Base-by-base conservation (phyloP, 2,329 filamentous ascomycete genomes). In the Stachybotrys chlorohalonatus region DNA sequence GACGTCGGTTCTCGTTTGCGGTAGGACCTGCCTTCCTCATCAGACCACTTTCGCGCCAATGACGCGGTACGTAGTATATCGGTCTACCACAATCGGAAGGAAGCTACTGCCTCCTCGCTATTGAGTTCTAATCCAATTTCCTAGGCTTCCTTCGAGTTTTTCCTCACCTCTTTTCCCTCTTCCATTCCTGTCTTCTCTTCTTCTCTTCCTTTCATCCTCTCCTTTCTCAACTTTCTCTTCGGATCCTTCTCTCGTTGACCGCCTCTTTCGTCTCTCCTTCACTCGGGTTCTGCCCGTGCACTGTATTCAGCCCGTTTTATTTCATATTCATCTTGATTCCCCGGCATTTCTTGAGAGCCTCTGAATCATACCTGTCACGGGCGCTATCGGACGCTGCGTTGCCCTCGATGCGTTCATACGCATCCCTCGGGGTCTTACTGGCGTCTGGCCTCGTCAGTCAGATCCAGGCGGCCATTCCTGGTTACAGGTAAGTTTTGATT, bases 371-470 rank as follows among this genome's bases (percentile, higher is more conserved):
- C 15, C 11, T 49, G 31, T 17, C 6, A 11, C 47, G n/a, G 7
- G 47, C 31, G 47, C 13, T 30, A 6, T 49, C 47, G 24, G 11
- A 30, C 7, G 16, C 17, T 15, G 32, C n/a, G 24, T 31, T 16
- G n/a, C 49, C 15, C 31, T 52, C 51, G 61, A 77, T 77, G 75
- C 73, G 71, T 64, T 61, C 65, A 54, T 56, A 58, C 56, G 61
- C 66, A 50, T 64, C 69, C 55, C 57, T 75, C 56, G 64, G 67
- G 58, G 65, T 65, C 63, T 53, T 76, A 49, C 56, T 64, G 60
- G 68, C 68, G 60, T 57, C 70, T 55, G 65, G 68, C 54, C 64
- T 73, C 56, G 53, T 73, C 52, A 60, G 65, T 8, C 58, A 61
- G 36, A 63, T 65, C 50, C 58, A 62, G 48, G 69, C 66, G n/a